Evolutionary conservation across 2,329 filamentous ascomycete species (phyloP), one percentile per base, ranked within the genome.

Genomic region (Lizonia empirigonia): DNA sequence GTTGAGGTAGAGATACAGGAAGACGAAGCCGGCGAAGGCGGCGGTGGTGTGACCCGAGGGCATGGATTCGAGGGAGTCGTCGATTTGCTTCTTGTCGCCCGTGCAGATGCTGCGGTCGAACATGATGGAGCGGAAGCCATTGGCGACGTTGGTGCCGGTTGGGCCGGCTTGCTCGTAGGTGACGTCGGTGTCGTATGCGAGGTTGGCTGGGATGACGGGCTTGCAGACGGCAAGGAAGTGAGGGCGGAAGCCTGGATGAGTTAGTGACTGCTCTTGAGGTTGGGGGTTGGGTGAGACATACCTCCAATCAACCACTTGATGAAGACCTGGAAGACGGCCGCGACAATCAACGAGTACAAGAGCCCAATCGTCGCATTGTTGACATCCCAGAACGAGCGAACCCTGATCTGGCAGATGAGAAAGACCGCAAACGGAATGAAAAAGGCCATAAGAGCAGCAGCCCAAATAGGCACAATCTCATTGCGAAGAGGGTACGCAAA

Each of bases 291-390:
- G 18, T 40, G 3, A 23, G n/a, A 53, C 16, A 88, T 75, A 12
- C 87, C 87, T 12, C 88, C 88, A 56, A 91, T 89, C 33, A 90
- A 80, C 81, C 82, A 87, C 73, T 91, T 91, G 68, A 90, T 63
- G 65, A 90, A 86, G 59, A 90, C 87, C 65, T 91, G 88, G 75
- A 91, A 89, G 40, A 90, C 83, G n/a, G 86, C 85, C 3, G 85
- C 85, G 5, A 80, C 78, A 72, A 90, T 88, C 56, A 90, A 79
- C 0, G 83, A 79, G 76, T 90, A 90, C 0, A 90, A 73, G 0
- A 90, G 80, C 12, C 87, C 88, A 38, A 89, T 79, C 39, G 85
- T 70, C 35, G 82, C 87, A 67, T 90, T 90, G 76, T 90, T 90
- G 64, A 84, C 76, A 51, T 77, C 75, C 74, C 74, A 77, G 67